Evolutionary conservation across 768 basidiomycete species (phyloP), one percentile per base, ranked within the genome.

Genomic region (Trametes cubensis): DNA sequence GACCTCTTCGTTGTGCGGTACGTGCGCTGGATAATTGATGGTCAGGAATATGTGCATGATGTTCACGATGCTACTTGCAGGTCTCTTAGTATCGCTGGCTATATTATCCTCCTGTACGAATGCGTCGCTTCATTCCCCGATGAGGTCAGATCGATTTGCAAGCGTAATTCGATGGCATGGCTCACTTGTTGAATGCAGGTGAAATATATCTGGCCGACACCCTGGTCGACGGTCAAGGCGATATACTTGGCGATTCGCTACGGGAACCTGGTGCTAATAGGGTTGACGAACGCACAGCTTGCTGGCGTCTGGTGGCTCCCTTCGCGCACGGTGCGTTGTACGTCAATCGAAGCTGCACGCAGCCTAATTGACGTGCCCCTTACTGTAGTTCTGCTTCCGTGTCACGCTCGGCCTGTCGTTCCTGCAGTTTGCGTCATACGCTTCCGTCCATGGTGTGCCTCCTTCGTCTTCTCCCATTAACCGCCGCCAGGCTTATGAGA

Each of bases 211-310:
- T 66, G 65, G 65, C 61, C 61, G 1, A 57, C 65, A 4, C 65
- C 61, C 28, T 55, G 57, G 58, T 66, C 65, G 17, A 47, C 42
- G 1, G 65, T 63, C 53, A 66, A 66, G 46, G 8, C 56, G n/a
- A 53, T 66, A 25, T 66, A 62, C 61, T n/a, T 66, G 26, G 6
- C 45, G 48, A 66, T 60, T 41, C 57, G 65, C 48, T 66, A 66
- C 49, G 65, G 61, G 28, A 66, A 58, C 47, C 21, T 66, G 18
- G 39, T 42, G 18, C 45, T 42, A 23, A 17, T 66, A 10, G 49
- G 26, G 25, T 23, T 60, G 5, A 50, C 58, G 23, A 51, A 46
- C 21, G 25, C 50, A 50, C 65, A 66, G 20, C 42, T 56, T 5
- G 15, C 55, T 1, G 65, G 65, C 5, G 17, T 62, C 4, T 66